Evolutionary conservation across 306 rosid genomes (phyloP).

Genomic region (Lithocarpus polystachyus): DNA sequence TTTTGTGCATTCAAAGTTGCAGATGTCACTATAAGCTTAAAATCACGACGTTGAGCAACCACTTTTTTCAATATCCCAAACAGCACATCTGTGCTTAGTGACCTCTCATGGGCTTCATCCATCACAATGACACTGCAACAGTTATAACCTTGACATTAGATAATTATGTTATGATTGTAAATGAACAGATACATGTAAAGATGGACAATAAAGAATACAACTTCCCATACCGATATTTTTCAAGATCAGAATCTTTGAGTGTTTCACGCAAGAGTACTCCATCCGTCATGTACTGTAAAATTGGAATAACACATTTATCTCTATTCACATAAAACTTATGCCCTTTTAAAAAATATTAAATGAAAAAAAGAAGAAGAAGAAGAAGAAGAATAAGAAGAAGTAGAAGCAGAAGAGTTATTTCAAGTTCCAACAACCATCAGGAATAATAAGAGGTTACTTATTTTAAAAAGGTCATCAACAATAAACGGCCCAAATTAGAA

Average conservation of each 20-base stretch:
- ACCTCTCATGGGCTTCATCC: constrained; percentile 99
- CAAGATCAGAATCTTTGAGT: constrained; percentile 91
- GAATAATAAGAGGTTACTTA: not conserved
- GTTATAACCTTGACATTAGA: constrained; percentile 18
- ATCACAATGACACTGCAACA: constrained; percentile 84
- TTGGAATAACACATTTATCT: constrained; percentile 15
- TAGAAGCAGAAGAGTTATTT: not conserved
- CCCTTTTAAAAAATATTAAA: not conserved
- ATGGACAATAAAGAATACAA: not conserved
- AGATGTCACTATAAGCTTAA: constrained; percentile 93
- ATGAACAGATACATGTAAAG: constrained; percentile 2
- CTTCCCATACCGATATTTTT: constrained; percentile 79
- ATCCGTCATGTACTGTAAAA: constrained; percentile 94
- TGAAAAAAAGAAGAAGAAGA: too few relatives aligned
- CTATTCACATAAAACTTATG: constrained; percentile 4
- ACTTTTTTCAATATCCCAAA: constrained; percentile 94
- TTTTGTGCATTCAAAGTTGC: constrained; percentile 93
- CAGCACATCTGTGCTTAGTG: constrained; percentile 89
- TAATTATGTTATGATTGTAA: constrained; percentile 15
- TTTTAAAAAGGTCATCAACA: not conserved
- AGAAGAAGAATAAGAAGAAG: not conserved
- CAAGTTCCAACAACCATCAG: not conserved
- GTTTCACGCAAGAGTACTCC: constrained; percentile 98
- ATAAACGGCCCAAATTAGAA: not conserved
- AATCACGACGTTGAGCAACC: constrained; percentile 94